phyloP scores from a whole-genome alignment of 164 flowering plant genomes.

The Piper longum region DNA sequence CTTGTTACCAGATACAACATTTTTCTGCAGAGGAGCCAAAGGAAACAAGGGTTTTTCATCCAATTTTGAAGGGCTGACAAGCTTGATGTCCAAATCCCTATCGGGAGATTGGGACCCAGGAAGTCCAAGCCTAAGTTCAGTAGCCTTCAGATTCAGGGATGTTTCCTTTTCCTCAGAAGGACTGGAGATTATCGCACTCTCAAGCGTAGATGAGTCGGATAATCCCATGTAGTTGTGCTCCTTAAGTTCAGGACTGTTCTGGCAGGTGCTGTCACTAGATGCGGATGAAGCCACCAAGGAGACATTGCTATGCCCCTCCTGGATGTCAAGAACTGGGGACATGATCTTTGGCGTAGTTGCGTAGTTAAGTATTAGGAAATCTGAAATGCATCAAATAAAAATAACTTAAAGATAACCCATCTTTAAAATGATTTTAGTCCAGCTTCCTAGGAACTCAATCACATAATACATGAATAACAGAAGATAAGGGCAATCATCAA shows the following conservation, averaged over 20 bases:
- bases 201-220: conserved; percentile 76
- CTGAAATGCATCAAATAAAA: neutral
- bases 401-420: neutral
- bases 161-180: conserved; percentile 31
- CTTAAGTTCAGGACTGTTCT: conserved; percentile 29
- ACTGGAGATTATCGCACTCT: conserved; percentile 49
- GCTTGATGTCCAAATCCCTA: conserved; percentile 34
- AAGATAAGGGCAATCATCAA: neutral
- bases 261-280: conserved; percentile 27
- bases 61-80: conserved; percentile 28
- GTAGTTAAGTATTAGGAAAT: neutral
- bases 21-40: conserved; percentile 49
- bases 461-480: no score
- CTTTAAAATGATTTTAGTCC: neutral
- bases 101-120: conserved; percentile 87
- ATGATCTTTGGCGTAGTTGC: conserved; percentile 9
- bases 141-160: conserved; percentile 65
- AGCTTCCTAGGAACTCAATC: neutral
- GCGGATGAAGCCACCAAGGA: conserved; percentile 34
- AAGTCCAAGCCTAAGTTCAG: conserved; percentile 91
- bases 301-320: conserved; percentile 35
- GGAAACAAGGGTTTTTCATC: conserved; percentile 84
- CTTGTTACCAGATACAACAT: conserved; percentile 58
- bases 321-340: conserved; percentile 40
- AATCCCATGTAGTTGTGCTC: conserved; percentile 75